Conservation (phyloP, 345 rosid genomes). For the Triadica sebifera region DNA sequence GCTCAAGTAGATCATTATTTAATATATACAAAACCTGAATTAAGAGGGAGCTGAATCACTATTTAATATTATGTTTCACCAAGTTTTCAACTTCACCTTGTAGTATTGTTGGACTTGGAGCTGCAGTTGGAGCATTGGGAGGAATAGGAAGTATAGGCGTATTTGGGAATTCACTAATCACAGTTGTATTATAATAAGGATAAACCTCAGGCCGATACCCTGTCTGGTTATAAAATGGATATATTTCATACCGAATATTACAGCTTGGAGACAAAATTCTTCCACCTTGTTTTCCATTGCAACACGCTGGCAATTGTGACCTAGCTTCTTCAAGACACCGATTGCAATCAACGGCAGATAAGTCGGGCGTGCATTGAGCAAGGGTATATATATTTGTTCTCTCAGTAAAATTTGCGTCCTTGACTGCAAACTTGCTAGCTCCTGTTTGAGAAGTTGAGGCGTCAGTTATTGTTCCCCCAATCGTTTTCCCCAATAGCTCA, state of each 20-base stretch:
- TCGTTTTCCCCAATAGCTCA: background rate
- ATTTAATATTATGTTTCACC: too few relatives aligned
- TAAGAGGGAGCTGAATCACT: too few relatives aligned
- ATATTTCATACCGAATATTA: conserved; percentile 28
- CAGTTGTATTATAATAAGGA: too few relatives aligned
- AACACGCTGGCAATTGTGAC: background rate
- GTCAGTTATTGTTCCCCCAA: conserved; percentile 8
- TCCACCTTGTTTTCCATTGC: conserved; percentile 31
- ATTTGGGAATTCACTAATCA: too few relatives aligned
- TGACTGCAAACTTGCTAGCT: conserved; percentile 28
- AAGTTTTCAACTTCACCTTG: too few relatives aligned
- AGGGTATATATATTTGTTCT: conserved; percentile 28
- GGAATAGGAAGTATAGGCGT: too few relatives aligned
- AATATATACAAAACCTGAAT: too few relatives aligned
- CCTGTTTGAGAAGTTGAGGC: conserved; percentile 2
- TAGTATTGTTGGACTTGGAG: too few relatives aligned
- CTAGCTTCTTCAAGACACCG: conserved; percentile 31
- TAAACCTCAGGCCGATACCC: background rate
- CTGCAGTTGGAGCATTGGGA: too few relatives aligned
- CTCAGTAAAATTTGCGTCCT: conserved; percentile 11
- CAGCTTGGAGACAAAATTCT: conserved; percentile 38
- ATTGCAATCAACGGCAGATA: conserved; percentile 35
- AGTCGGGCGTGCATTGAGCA: conserved; percentile 59
- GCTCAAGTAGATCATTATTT: background rate
- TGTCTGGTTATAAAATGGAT: conserved; percentile 24